phyloP scores from a whole-genome alignment of 2,329 filamentous ascomycete genomes.

The Pestalotiopsis sp. region DNA sequence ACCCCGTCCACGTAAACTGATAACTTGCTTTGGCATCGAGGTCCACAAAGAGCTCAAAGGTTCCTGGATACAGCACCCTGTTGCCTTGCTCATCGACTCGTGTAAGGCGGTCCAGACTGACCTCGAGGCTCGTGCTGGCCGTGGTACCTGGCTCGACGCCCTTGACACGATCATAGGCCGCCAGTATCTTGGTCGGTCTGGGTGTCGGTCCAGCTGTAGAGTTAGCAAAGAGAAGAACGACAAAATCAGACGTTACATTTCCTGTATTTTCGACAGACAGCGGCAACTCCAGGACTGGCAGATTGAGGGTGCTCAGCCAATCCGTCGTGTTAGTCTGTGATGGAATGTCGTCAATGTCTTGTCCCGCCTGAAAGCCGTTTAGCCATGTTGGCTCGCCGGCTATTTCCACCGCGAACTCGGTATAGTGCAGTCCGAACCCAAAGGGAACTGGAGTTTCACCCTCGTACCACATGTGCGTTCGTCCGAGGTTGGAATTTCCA shows the following conservation, averaged over 20 bases:
- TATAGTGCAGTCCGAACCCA: conserved; percentile 51
- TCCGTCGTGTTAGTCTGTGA: background rate
- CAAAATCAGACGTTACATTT: conserved; percentile 28
- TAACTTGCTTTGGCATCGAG: conserved; percentile 36
- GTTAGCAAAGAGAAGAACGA: conserved; percentile 31
- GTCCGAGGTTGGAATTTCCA: conserved; percentile 38
- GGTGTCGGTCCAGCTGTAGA: conserved; percentile 41
- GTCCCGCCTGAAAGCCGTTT: background rate
- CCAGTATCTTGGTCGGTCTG: conserved; percentile 47
- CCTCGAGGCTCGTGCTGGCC: conserved; percentile 34
- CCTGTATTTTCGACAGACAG: background rate
- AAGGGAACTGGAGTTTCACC: conserved; percentile 43
- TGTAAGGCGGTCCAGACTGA: conserved; percentile 46
- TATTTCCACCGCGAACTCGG: conserved; percentile 37
- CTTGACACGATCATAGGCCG: conserved; percentile 43
- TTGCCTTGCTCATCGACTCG: conserved; percentile 46
- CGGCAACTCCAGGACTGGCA: background rate
- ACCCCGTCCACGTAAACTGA: conserved; percentile 44
- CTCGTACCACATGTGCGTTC: conserved; percentile 53
- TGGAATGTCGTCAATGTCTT: background rate
- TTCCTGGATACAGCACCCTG: conserved; percentile 48
- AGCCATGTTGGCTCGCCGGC: conserved; percentile 7
- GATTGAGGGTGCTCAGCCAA: background rate
- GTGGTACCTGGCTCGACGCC: conserved; percentile 25
- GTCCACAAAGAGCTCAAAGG: conserved; percentile 45